phyloP scores from a whole-genome alignment of 371 early-diverging fungal species.

The Mucor plumbeus region DNA sequence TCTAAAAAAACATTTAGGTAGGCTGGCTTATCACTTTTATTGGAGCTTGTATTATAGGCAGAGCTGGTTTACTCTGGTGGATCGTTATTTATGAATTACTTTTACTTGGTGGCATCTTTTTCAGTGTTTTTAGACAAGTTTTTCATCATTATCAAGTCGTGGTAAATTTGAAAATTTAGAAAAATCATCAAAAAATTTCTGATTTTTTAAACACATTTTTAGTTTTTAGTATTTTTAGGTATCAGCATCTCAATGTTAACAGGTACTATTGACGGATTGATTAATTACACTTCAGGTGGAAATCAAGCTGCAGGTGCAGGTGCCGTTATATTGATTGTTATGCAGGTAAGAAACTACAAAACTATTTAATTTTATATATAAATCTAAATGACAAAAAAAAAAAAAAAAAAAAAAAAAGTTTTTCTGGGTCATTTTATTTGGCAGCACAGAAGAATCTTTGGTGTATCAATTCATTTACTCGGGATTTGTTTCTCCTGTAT shows the following conservation, averaged over 20 bases:
- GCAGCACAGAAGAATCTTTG: slow-evolving; percentile 47
- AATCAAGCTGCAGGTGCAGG: slow-evolving; percentile 43
- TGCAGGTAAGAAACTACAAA: slow-evolving; percentile 19
- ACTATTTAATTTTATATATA: no score
- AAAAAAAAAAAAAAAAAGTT: slow-evolving; percentile 21
- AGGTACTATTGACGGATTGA: slow-evolving; percentile 23
- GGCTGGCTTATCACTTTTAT: slow-evolving; percentile 52
- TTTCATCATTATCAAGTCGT: slow-evolving; percentile 45
- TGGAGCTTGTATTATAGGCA: slow-evolving; percentile 38
- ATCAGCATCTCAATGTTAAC: slow-evolving; percentile 42
- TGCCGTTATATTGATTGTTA: slow-evolving; percentile 42
- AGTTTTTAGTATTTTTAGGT: slow-evolving; percentile 48
- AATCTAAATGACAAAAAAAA: background rate
- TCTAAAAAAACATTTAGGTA: slow-evolving; percentile 20
- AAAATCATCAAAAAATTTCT: slow-evolving; percentile 37
- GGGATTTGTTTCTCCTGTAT: slow-evolving; percentile 13
- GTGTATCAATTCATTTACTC: slow-evolving; percentile 45
- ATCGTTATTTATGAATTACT: slow-evolving; percentile 45
- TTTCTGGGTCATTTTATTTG: slow-evolving; percentile 53
- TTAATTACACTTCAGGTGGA: slow-evolving; percentile 15
- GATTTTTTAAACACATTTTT: slow-evolving; percentile 15
- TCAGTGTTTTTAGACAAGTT: slow-evolving; percentile 31
- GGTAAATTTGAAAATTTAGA: slow-evolving; percentile 30
- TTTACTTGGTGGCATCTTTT: slow-evolving; percentile 33
- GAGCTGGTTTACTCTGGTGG: slow-evolving; percentile 42